Conservation (phyloP, 495 filamentous ascomycete genomes). For the Neurospora sp. region DNA sequence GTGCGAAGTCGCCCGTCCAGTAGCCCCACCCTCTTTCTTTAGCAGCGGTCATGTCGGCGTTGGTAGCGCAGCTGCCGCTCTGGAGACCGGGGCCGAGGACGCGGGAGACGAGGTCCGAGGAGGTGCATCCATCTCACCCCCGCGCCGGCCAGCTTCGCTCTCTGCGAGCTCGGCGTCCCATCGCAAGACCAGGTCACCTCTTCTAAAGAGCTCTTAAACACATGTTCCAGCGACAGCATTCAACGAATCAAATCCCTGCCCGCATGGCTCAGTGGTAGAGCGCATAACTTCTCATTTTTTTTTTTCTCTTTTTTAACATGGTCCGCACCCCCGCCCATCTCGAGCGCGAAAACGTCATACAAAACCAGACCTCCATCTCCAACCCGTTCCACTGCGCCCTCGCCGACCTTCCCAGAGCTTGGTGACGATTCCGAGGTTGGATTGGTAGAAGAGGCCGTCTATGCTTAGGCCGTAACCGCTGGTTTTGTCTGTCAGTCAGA, state of each 20-base stretch:
- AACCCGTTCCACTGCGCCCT: too few species aligned
- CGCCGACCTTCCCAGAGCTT: constrained; percentile 20
- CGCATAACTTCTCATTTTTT: too few species aligned
- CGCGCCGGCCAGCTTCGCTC: constrained; percentile 33
- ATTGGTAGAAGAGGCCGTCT: constrained; percentile 37
- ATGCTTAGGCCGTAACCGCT: constrained; percentile 26
- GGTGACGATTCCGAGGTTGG: constrained; percentile 35
- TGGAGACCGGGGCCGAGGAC: constrained; percentile 21
- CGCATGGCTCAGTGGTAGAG: too few species aligned
- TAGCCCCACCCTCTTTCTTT: constrained; percentile 23
- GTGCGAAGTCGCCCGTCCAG: constrained; percentile 34
- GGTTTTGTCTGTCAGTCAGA: neutral
- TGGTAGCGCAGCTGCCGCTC: constrained; percentile 19
- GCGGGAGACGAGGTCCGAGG: constrained; percentile 22
- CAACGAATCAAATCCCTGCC: too few species aligned
- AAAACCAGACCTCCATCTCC: too few species aligned
- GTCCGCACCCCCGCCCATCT: too few species aligned
- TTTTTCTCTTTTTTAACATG: too few species aligned
- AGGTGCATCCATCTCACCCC: constrained; percentile 29
- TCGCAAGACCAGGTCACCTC: constrained; percentile 27
- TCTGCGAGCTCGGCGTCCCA: constrained; percentile 32
- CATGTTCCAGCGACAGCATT: too few species aligned
- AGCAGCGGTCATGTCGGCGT: constrained; percentile 19
- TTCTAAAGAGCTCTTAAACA: too few species aligned
- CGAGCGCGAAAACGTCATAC: too few species aligned